Evolutionary conservation across 179 eudicot species (phyloP), one percentile per base, ranked within the genome.

Genomic region (Drosera spatulata): DNA sequence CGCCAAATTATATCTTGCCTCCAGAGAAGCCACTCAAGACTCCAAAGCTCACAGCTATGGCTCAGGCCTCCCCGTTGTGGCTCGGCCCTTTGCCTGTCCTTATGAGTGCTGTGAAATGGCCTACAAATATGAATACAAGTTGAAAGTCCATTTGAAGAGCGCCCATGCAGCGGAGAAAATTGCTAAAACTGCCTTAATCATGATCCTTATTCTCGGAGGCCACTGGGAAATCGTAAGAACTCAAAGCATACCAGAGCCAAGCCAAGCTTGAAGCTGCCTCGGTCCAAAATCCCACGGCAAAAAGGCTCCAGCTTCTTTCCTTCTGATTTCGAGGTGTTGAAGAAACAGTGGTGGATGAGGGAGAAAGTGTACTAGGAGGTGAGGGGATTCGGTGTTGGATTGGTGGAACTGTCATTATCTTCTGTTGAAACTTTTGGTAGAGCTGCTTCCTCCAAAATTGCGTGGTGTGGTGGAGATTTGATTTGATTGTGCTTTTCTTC

Each of bases 51-150:
- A 22, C 79, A 2, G 39, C 14, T 22, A 60, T 55, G 37, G 46
- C 83, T 44, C 73, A 82, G n/a, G 81, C 64, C 53, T 76, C 93
- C 12, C 75, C 84, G 53, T 77, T 95, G 41, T 72, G 85, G 2
- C 87, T 47, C 80, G 99, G 44, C 96, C 96, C 9, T 84, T 79
- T 62, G 69, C 99, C 95, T 0, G 88, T 88, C 39, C n/a, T n/a
- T n/a, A n/a, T n/a, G 93, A 86, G 73, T 95, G 96, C 49, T 93
- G 99, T 57, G 85, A 73, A 50, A 93, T 88, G 75, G 95, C 93
- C 40, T 93, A 93, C 66, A 93, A 86, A 51, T 96, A 93, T 37
- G 99, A 89, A 65, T 93, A 93, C 76, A 93, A 93, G 77, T 84
- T 93, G 50, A 93, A 89, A 61, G 93, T 93, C 58, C 99, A 93